These are phyloP conservation scores for Tricholomella constricta DNA, from an alignment of 768 basidiomycete species.

Conservation along the genomic window DNA sequence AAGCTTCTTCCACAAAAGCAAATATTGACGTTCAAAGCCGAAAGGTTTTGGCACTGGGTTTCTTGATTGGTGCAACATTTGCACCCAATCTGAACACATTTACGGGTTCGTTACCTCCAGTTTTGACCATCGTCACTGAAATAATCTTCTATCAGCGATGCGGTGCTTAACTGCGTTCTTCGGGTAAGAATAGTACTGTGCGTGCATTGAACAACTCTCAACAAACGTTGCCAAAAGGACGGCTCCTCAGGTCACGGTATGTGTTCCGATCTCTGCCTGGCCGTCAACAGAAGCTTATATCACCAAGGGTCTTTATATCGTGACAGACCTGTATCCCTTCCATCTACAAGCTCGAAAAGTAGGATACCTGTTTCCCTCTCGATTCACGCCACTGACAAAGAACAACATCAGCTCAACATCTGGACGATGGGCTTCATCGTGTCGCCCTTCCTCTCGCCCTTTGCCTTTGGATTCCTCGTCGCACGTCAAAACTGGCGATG, in stretches of 20 bases:
- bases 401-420: slow-evolving; percentile 50
- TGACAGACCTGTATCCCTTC: slow-evolving; percentile 60
- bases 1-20: neutral
- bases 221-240: no score
- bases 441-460: slow-evolving; percentile 65
- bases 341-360: slow-evolving; percentile 59
- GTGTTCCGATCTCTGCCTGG: neutral
- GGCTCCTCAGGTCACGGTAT: slow-evolving; percentile 53
- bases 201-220: no score
- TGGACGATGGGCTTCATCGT: slow-evolving; percentile 78
- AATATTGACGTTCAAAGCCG: neutral
- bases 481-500: slow-evolving; percentile 62
- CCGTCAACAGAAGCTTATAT: neutral
- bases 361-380: neutral
- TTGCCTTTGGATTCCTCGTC: slow-evolving; percentile 68
- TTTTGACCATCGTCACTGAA: neutral
- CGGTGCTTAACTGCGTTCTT: slow-evolving; percentile 36
- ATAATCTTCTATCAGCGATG: slow-evolving; percentile 23
- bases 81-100: slow-evolving; percentile 53
- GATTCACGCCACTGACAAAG: neutral
- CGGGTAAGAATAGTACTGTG: slow-evolving; percentile 18
- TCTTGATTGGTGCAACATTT: slow-evolving; percentile 53
- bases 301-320: slow-evolving; percentile 45
- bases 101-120: slow-evolving; percentile 19
- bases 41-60: slow-evolving; percentile 51